These are phyloP conservation scores for Claviceps pusilla DNA, from an alignment of 2,329 filamentous ascomycete species.

Conservation along the genomic window DNA sequence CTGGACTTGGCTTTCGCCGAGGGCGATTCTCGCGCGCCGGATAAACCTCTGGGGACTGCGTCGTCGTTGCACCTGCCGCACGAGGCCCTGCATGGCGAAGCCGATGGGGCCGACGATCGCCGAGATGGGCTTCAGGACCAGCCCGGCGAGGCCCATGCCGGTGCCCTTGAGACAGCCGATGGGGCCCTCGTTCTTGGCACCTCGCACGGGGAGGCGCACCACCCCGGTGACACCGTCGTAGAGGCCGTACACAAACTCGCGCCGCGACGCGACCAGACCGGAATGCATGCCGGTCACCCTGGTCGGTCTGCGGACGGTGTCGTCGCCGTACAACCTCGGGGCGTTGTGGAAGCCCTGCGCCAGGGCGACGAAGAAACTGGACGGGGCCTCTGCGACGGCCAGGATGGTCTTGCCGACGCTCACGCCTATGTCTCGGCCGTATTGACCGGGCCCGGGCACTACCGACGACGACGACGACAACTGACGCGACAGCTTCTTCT, in stretches of 20 bases:
- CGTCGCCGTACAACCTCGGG: conserved; percentile 54
- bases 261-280: conserved; percentile 43
- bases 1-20: conserved; percentile 35
- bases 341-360: conserved; percentile 59
- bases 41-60: conserved; percentile 38
- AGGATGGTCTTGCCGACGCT: conserved; percentile 35
- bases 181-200: conserved; percentile 37
- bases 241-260: conserved; percentile 47
- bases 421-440: conserved; percentile 34
- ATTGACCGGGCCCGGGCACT: conserved; percentile 15
- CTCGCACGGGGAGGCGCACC: conserved; percentile 41
- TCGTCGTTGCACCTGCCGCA: conserved; percentile 41
- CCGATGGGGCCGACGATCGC: conserved; percentile 46
- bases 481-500: conserved; percentile 1
- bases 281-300: conserved; percentile 51
- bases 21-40: conserved; percentile 41
- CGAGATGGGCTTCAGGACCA: conserved; percentile 49
- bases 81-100: conserved; percentile 48
- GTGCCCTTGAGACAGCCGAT: conserved; percentile 36
- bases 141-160: conserved; percentile 47
- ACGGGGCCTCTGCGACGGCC: conserved; percentile 40
- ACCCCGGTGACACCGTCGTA: conserved; percentile 52
- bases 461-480: not conserved
- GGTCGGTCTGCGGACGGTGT: conserved; percentile 48
- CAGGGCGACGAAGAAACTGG: conserved; percentile 45